Base-by-base conservation (phyloP, 2,329 filamentous ascomycete species). In the Xylariaceae sp. region DNA sequence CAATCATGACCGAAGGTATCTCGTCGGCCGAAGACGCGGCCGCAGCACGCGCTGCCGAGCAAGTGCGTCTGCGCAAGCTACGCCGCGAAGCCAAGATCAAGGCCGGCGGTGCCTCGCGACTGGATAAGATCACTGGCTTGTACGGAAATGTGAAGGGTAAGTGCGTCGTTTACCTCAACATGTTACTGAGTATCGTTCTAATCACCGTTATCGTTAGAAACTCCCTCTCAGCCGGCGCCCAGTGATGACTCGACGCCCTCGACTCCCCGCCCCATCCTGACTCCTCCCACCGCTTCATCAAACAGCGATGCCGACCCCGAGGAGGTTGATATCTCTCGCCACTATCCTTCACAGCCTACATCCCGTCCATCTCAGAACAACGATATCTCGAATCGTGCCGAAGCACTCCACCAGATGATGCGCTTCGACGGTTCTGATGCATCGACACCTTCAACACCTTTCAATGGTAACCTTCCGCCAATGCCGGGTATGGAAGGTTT, bases 81-180 rank as follows among this genome's bases (percentile, higher is more conserved):
- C 85, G 88, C 45, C 83, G 89, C 53, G 87, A 91, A 72, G 89
- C 88, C 59, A 93, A 92, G 78, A 86, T 92, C 74, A 84, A 82
- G 68, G 84, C 86, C 53, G 86, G 87, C 61, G 89, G 88, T 59
- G 83, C 85, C 15, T 82, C 85, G 45, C 78, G 90, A 62, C 75
- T 94, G 62, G 86, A 89, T 68, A 88, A 83, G 73, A 94, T 94
- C 73, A 90, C 87, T 10, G 86, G 87, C 1, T 75, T 90, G 30
- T 86, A 86, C 58, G 86, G 85, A 34, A 79, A 81, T 62, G 55
- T 82, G n/a, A 67, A 76, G 74, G 77, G 79, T 81, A 56, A 37
- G 73, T 42, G 51, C 23, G 5, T 30, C 23, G 5, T 30, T 30
- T 30, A 30, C 23, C 5, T 30, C 23, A 30, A 4, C 4, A 5